Conservation (phyloP, 371 early-diverging fungal genomes). For the Mortierella sp. region DNA sequence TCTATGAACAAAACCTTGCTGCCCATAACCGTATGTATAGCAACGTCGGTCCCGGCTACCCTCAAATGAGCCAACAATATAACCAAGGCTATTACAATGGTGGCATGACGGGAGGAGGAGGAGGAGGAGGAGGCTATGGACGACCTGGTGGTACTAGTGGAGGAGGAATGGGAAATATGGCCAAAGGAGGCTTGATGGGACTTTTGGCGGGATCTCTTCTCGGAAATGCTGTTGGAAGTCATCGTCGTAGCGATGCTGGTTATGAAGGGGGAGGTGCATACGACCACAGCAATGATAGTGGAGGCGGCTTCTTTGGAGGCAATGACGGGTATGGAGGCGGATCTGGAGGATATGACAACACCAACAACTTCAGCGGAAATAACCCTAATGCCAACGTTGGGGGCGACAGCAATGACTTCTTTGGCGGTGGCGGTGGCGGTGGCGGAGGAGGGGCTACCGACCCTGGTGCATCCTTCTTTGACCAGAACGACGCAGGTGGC, state of each 20-base stretch:
- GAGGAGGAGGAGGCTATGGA: neutral
- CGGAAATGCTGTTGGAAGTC: neutral
- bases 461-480: neutral
- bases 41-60: constrained; percentile 4
- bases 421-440: neutral
- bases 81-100: constrained; percentile 7
- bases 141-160: constrained; percentile 11
- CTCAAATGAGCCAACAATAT: constrained; percentile 25
- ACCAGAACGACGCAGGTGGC: constrained; percentile 2
- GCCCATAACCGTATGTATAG: constrained; percentile 10
- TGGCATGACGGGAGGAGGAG: no score
- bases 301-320: constrained; percentile 4
- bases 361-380: neutral
- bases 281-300: neutral
- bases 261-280: constrained; percentile 1
- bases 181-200: constrained; percentile 24
- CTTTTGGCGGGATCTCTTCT: constrained; percentile 10
- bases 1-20: constrained; percentile 15
- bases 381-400: neutral
- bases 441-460: constrained; percentile 2
- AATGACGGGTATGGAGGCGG: neutral
- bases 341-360: neutral
- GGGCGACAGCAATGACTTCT: neutral
- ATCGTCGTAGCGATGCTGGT: neutral
- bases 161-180: constrained; percentile 25